These are phyloP conservation scores for Phytophthora sp. DNA, from an alignment of 352 stramenopile genomes.

Conservation along the genomic window DNA sequence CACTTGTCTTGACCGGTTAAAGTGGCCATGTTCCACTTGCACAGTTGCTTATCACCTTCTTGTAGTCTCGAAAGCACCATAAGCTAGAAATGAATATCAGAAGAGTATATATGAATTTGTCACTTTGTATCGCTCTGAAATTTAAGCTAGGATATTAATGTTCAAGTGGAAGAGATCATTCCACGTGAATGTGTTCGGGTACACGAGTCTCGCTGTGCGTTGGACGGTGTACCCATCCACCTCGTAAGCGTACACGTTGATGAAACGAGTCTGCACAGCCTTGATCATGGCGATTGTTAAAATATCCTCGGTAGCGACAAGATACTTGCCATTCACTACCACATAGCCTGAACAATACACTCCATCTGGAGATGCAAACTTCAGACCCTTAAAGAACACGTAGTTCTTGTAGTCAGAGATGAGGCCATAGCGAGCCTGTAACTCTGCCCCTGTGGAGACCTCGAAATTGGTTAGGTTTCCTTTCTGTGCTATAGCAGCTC, in stretches of 20 bases:
- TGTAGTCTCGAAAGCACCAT: not conserved
- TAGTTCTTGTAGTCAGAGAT: slow-evolving; percentile 56
- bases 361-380: slow-evolving; percentile 49
- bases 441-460: slow-evolving; percentile 37
- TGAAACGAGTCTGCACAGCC: slow-evolving; percentile 30
- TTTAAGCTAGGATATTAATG: slow-evolving; percentile 42
- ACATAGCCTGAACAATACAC: slow-evolving; percentile 55
- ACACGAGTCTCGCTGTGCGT: slow-evolving; percentile 44
- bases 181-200: slow-evolving; percentile 44
- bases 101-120: not conserved
- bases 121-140: not conserved
- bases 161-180: slow-evolving; percentile 45
- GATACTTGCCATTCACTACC: slow-evolving; percentile 48
- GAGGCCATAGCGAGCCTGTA: slow-evolving; percentile 41
- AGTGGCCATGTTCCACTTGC: too few species aligned
- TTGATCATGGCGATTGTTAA: slow-evolving; percentile 44
- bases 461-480: slow-evolving; percentile 48
- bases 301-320: slow-evolving; percentile 46
- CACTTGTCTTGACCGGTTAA: slow-evolving; percentile 12
- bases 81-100: not conserved
- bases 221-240: slow-evolving; percentile 44
- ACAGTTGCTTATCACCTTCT: too few species aligned
- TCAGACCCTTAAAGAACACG: slow-evolving; percentile 50
- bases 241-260: slow-evolving; percentile 50
- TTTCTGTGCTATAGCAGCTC: slow-evolving; percentile 26